Evolutionary conservation across 2,329 filamentous ascomycete species (phyloP), one percentile per base, ranked within the genome.

Genomic region (Pestalotiopsis sp.): DNA sequence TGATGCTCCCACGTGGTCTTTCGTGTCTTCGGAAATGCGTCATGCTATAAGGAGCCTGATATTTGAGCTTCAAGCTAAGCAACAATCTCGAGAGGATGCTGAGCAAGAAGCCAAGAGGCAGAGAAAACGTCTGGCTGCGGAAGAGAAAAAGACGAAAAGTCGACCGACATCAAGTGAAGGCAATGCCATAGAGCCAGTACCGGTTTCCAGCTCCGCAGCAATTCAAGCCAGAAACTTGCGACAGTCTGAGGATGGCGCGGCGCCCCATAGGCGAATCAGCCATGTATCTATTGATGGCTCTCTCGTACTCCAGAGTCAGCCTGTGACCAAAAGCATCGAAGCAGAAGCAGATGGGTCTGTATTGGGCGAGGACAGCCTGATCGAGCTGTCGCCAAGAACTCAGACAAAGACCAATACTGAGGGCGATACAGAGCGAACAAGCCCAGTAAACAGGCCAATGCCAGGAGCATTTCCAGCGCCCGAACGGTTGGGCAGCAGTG

Each of bases 31-130:
- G 0, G 77, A 85, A 9, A 87, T 95, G 75, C 90, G 95, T 25
- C 80, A 80, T 41, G 82, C 88, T 4, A 89, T 97, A 57, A 89
- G 94, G 38, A 78, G 88, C 0, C 84, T 91, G 52, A 84, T 97
- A 0, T 86, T 94, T 65, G 71, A 81, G 0, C 83, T 95, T 20
- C 88, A 93, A 68, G 76, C 82, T 7, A 82, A 89, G 71, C 91
- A 92, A 73, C 83, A 86, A 59, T 76, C 78, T 17, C 78, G 79
- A 11, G 76, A 81, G 65, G 78, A 83, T 52, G 76, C 78, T 17
- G 80, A 81, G 39, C 82, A 78, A 65, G 79, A 80, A 45, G 75
- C 78, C 69, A 79, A 78, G 69, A 74, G 74, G 20, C 79, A 77
- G 65, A 70, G 69, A 3, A 78, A 78, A 57, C 76, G 73, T 25